A percentile compares a stretch with the other conserved stretches of the same genome.
Evolutionary conservation across 2,329 filamentous ascomycete genomes (phyloP).

Genomic region (Torrubiellomyces zombiae): DNA sequence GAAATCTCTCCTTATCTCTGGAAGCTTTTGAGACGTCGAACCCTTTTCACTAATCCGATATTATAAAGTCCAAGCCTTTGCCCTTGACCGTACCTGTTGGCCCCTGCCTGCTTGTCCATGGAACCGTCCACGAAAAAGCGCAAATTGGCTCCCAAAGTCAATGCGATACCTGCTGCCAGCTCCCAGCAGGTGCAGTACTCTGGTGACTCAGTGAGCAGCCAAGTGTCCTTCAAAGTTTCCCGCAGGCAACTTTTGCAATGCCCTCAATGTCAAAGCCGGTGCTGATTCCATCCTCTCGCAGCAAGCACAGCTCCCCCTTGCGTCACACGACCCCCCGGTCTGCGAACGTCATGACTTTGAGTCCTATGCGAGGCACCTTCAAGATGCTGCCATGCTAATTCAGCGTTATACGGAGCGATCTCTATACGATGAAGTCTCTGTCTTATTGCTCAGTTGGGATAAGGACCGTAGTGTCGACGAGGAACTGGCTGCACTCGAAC

Average conservation of each 20-base stretch:
- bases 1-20: no score
- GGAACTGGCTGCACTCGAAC: conserved; percentile 37
- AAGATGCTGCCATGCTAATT: conserved; percentile 52
- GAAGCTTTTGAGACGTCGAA: no score
- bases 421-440: conserved; percentile 41
- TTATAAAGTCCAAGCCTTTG: no score
- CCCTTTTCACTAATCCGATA: no score
- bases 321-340: conserved; percentile 18
- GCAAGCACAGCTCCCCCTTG: conserved; percentile 4
- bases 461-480: conserved; percentile 36
- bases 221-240: conserved; percentile 8
- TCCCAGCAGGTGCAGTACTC: conserved; percentile 15
- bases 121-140: conserved; percentile 26
- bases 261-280: no score
- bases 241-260: conserved; percentile 5
- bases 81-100: conserved; percentile 6
- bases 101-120: conserved; percentile 14
- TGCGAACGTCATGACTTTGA: conserved; percentile 46
- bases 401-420: conserved; percentile 43
- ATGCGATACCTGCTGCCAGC: conserved; percentile 14
- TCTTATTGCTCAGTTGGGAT: conserved; percentile 45
- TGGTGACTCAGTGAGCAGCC: conserved; percentile 20
- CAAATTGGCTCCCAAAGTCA: conserved; percentile 26
- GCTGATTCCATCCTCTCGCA: no score
- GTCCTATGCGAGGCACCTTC: conserved; percentile 48